Base-by-base conservation (phyloP, 257 asterid genomes). In the Petunia secreta region DNA sequence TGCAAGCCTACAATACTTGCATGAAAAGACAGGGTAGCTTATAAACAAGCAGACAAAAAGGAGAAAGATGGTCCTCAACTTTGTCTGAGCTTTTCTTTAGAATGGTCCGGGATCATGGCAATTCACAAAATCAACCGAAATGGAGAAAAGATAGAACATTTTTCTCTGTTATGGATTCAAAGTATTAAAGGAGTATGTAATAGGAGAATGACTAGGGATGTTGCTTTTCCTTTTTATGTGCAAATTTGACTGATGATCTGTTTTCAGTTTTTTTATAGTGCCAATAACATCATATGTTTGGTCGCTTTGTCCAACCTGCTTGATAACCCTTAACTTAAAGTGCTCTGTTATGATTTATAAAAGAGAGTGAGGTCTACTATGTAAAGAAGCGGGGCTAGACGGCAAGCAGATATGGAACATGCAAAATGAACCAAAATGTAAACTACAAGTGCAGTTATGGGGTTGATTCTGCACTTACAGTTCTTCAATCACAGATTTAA, bases 1-100 rank as follows among this genome's bases (percentile, higher is more conserved):
- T 80, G 83, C 41, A 85, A 83, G 79, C 86, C 90, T 64, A 87
- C 89, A 10, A 85, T 92, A 77, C 63, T 88, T 2, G 92, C 92
- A 15, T 90, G 87, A 65, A 11, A 65, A 39, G 9, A 39, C 1
- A 65, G 25, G 6, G 11, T 71, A 46, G 46, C 34, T 71, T 71
- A 71, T 25, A 71, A 48, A 71, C 77, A 71, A 71, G 60, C 16
- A 48, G n/a, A 48, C 77, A 25, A 59, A 48, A 48, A 15, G 16
- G 34, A 71, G 77, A 71, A 69, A 69, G 59, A 69, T 46, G 76
- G 58, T 4, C 38, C 8, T 68, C 75, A 44, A 50, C 55, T 50
- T 8, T 7, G 55, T 50, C 55, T 25, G 25, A 8, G 75, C n/a
- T 68, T 46, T 16, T 69, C 77, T 25, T 46, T 69, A 52, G n/a